Percentiles rank a stretch among this genome's conserved stretches.
Evolutionary conservation across 2,329 filamentous ascomycete genomes (phyloP).

Genomic region (Aspergillus costaricaensis): DNA sequence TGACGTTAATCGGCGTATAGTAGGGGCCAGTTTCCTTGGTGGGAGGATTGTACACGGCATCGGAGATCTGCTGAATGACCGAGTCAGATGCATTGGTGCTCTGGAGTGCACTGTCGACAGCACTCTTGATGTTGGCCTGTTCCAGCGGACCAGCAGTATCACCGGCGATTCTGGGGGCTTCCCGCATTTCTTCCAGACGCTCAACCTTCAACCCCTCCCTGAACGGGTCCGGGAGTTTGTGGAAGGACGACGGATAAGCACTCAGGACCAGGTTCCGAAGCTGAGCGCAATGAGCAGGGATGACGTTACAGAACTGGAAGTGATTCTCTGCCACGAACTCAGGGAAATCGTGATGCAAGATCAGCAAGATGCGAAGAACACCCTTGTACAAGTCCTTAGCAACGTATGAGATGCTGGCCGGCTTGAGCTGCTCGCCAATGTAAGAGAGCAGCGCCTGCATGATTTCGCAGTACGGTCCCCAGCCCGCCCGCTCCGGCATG

Average conservation of each 20-base stretch:
- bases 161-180: constrained; percentile 65
- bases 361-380: constrained; percentile 75
- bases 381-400: constrained; percentile 84
- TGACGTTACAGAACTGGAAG: constrained; percentile 74
- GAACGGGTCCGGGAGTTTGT: constrained; percentile 73
- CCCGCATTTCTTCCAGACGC: constrained; percentile 71
- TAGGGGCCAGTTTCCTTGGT: constrained; percentile 65
- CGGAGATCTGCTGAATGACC: constrained; percentile 69
- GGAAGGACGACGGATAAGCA: constrained; percentile 69
- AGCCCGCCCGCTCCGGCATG: constrained; percentile 69
- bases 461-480: constrained; percentile 72
- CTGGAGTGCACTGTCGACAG: constrained; percentile 55
- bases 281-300: constrained; percentile 82
- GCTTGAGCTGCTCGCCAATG: constrained; percentile 77
- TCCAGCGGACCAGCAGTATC: constrained; percentile 57
- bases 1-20: constrained; percentile 66
- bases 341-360: constrained; percentile 91
- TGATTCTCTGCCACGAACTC: constrained; percentile 91
- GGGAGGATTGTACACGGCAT: constrained; percentile 66
- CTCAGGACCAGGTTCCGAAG: constrained; percentile 85
- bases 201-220: constrained; percentile 75
- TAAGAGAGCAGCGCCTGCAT: constrained; percentile 72
- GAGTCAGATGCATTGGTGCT: constrained; percentile 68
- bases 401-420: constrained; percentile 66
- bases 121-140: constrained; percentile 55